These are phyloP conservation scores for Cryptococcus sp. DNA, from an alignment of 1,284 basidiomycete species.

Conservation along the genomic window DNA sequence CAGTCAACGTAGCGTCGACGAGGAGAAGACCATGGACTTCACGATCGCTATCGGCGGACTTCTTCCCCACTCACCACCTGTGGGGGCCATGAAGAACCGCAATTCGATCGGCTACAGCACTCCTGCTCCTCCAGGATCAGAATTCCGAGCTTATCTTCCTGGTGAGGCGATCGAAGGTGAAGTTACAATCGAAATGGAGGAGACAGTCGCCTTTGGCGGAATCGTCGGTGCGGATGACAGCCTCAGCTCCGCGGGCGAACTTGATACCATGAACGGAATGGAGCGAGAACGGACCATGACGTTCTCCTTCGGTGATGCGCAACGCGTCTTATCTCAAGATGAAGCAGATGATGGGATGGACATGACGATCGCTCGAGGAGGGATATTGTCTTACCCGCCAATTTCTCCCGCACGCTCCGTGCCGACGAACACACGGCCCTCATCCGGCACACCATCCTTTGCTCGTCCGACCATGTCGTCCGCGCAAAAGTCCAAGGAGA, in stretches of 20 bases:
- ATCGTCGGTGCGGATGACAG: conserved; percentile 39
- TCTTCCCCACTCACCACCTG: conserved; percentile 47
- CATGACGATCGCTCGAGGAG: conserved; percentile 42
- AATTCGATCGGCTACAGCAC: conserved; percentile 50
- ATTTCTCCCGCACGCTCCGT: conserved; percentile 19
- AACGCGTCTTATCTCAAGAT: conserved; percentile 5
- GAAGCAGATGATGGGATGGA: conserved; percentile 40
- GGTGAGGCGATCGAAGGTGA: conserved; percentile 44
- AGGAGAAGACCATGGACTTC: conserved; percentile 55
- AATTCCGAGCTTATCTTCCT: conserved; percentile 19
- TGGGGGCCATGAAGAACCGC: conserved; percentile 36
- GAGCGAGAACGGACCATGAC: conserved; percentile 37
- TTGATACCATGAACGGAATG: conserved; percentile 27
- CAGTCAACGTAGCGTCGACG: conserved; percentile 16
- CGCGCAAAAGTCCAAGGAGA: conserved; percentile 24
- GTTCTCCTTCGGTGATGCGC: conserved; percentile 26
- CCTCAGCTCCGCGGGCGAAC: conserved; percentile 27
- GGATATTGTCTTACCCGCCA: conserved; percentile 28
- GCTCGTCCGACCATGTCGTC: conserved; percentile 46
- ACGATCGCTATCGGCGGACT: conserved; percentile 52
- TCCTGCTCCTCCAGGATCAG: conserved; percentile 41
- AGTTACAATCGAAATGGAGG: conserved; percentile 39
- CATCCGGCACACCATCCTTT: conserved; percentile 38
- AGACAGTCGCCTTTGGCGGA: conserved; percentile 49
- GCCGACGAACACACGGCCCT: conserved; percentile 26